Conservation (phyloP, 768 basidiomycete species). For the Naganishia friedmannii region DNA sequence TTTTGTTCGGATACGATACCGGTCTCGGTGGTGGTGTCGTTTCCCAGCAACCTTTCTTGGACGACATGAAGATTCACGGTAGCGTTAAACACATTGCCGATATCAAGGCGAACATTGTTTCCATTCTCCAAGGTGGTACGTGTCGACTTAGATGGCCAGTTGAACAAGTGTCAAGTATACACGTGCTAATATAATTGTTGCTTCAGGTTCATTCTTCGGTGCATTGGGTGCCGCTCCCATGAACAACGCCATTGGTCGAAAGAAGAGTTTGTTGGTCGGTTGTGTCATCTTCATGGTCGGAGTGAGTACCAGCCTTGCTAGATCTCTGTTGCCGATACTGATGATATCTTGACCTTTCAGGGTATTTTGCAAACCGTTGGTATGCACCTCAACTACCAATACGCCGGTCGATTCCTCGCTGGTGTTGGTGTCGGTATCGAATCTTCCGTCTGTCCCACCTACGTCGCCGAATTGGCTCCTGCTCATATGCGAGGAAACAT, state of each 20-base stretch:
- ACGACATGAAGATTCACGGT: slow-evolving; percentile 61
- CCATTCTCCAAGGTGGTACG: slow-evolving; percentile 70
- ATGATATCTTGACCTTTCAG: neutral
- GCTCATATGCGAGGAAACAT: slow-evolving; percentile 82
- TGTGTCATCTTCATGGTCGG: slow-evolving; percentile 61
- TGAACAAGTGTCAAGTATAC: neutral
- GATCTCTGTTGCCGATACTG: neutral
- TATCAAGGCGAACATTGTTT: slow-evolving; percentile 76
- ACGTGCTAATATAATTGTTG: slow-evolving; percentile 16
- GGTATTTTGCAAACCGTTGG: slow-evolving; percentile 72
- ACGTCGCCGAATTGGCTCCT: slow-evolving; percentile 80
- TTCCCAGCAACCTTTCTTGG: slow-evolving; percentile 61
- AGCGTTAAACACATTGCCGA: slow-evolving; percentile 53
- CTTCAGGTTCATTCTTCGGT: slow-evolving; percentile 69
- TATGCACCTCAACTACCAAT: slow-evolving; percentile 65
- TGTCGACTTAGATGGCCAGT: neutral
- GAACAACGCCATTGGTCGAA: slow-evolving; percentile 60
- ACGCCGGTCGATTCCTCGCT: slow-evolving; percentile 73
- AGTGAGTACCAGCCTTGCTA: neutral
- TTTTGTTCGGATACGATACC: slow-evolving; percentile 50
- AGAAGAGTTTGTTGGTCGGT: slow-evolving; percentile 63
- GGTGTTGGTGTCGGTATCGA: slow-evolving; percentile 67
- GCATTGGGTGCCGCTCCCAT: slow-evolving; percentile 56
- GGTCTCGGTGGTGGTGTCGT: slow-evolving; percentile 72
- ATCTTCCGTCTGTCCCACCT: slow-evolving; percentile 73